Base-by-base conservation (phyloP, 495 filamentous ascomycete species). In the Penicillium tannophilum region DNA sequence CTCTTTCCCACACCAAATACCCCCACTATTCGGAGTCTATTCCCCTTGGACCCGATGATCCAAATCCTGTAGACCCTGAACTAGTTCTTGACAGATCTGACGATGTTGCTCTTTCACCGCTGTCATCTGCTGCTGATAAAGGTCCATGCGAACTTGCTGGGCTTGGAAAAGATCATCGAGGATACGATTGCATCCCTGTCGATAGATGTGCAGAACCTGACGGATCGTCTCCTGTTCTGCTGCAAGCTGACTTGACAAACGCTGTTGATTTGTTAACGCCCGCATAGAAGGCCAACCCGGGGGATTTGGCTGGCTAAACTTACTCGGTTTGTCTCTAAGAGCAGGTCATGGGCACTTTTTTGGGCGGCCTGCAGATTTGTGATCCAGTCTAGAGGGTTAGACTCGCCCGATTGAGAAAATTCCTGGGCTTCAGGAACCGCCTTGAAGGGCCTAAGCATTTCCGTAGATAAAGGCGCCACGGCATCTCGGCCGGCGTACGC, bases 81-180 rank as follows among this genome's bases (percentile, higher is more conserved):
- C 68, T n/a, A 76, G 28, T 20, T 69, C 65, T 54, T 64, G 63
- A 45, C 72, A 74, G 17, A 76, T 60, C n/a, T 71, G 54, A 4
- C 65, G 59, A 55, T 77, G 72, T 14, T 76, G 71, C 12, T 68
- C 59, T 51, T 66, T 67, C 23, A 75, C 65, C 10, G 54, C 52
- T 1, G 66, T 49, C 61, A 74, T 70, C 53, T 76, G 71, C 50
- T 74, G 64, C 24, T 60, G 56, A 35, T 72, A 73, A 12, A 76
- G 20, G 39, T 60, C 58, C 52, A 76, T 70, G 3, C 72, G 68
- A 35, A 61, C 64, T 52, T 71, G 61, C 11, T 78, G 75, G 9
- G 66, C 70, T 28, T 62, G 50, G 53, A 67, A 66, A 10, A 78
- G 55, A 42, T 67, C 64, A 47, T 74, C 69, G n/a, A 78, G 64